A percentile compares a stretch with the other conserved stretches of the same genome.
phyloP scores from a whole-genome alignment of 164 flowering plant species.

The Nymphaea thermarum region DNA sequence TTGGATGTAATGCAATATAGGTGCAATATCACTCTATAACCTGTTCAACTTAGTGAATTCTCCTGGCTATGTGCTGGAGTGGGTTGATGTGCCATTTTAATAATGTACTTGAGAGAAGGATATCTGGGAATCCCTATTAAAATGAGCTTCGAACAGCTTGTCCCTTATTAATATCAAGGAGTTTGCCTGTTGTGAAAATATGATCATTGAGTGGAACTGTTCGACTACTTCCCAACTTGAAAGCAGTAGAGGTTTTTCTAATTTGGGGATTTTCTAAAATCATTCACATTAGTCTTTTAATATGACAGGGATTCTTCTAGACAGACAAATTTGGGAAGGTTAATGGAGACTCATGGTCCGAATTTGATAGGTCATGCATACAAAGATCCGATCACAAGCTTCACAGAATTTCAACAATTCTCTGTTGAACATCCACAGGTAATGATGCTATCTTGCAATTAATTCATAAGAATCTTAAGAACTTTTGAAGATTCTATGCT shows the following conservation, averaged over 20 bases:
- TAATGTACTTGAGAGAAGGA: too few relatives aligned
- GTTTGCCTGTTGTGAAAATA: too few relatives aligned
- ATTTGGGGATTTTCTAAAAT: neutral
- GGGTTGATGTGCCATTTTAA: too few relatives aligned
- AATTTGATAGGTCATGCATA: slow-evolving; percentile 54
- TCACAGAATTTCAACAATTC: slow-evolving; percentile 48
- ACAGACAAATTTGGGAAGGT: slow-evolving; percentile 52
- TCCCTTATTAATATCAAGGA: too few relatives aligned
- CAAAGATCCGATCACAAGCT: slow-evolving; percentile 79
- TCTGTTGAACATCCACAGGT: slow-evolving; percentile 75
- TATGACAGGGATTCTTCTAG: slow-evolving; percentile 37
- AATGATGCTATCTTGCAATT: neutral
- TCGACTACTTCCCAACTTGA: neutral
- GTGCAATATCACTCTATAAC: too few relatives aligned
- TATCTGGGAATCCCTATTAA: too few relatives aligned
- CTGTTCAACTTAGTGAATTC: too few relatives aligned
- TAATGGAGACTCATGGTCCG: slow-evolving; percentile 66
- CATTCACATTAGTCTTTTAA: neutral
- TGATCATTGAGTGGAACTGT: neutral
- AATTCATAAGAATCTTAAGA: too few relatives aligned
- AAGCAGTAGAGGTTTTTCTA: neutral
- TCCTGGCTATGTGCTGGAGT: too few relatives aligned
- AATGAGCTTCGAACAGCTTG: too few relatives aligned
- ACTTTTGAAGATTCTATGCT: too few relatives aligned
- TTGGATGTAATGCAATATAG: too few relatives aligned